Percentiles rank a stretch among this genome's conserved stretches.
Conservation (phyloP, 2,329 filamentous ascomycete species). For the Paraphoma sp. region DNA sequence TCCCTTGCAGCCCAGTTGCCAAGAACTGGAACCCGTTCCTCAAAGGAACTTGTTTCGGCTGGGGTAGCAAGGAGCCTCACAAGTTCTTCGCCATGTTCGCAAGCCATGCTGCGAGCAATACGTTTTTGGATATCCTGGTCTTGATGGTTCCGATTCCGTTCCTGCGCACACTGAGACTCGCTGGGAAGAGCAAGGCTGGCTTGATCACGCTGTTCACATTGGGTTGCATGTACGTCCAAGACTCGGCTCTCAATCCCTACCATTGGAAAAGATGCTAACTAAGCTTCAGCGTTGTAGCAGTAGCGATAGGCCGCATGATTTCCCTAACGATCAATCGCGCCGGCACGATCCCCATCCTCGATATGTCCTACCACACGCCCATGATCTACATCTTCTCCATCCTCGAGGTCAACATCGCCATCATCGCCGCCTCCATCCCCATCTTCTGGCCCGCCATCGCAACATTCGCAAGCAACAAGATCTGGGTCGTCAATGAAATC, state of each 20-base stretch:
- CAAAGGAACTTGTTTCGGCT: constrained; percentile 40
- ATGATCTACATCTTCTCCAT: constrained; percentile 42
- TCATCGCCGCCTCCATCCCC: constrained; percentile 45
- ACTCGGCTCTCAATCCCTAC: too few relatives aligned
- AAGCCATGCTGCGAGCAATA: constrained; percentile 40
- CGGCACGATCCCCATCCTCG: constrained; percentile 39
- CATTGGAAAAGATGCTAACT: not conserved
- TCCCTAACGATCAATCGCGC: constrained; percentile 35
- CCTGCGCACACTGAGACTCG: constrained; percentile 36
- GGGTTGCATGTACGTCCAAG: constrained; percentile 41
- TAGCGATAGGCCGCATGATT: constrained; percentile 40
- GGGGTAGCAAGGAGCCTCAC: constrained; percentile 40
- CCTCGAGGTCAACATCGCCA: constrained; percentile 48
- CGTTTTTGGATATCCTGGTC: constrained; percentile 41
- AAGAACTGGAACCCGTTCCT: constrained; percentile 38
- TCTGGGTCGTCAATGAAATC: constrained; percentile 49
- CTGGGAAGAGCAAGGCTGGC: constrained; percentile 36
- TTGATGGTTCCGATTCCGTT: constrained; percentile 41
- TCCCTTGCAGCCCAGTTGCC: constrained; percentile 35
- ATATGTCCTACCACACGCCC: constrained; percentile 40
- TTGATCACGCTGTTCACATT: constrained; percentile 40
- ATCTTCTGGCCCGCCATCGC: constrained; percentile 48
- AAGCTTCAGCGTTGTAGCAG: constrained; percentile 30
- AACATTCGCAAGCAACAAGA: constrained; percentile 40
- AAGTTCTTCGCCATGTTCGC: constrained; percentile 38